These are phyloP conservation scores for Diaporthe sp. DNA, from an alignment of 2,329 filamentous ascomycete genomes.

Conservation along the genomic window DNA sequence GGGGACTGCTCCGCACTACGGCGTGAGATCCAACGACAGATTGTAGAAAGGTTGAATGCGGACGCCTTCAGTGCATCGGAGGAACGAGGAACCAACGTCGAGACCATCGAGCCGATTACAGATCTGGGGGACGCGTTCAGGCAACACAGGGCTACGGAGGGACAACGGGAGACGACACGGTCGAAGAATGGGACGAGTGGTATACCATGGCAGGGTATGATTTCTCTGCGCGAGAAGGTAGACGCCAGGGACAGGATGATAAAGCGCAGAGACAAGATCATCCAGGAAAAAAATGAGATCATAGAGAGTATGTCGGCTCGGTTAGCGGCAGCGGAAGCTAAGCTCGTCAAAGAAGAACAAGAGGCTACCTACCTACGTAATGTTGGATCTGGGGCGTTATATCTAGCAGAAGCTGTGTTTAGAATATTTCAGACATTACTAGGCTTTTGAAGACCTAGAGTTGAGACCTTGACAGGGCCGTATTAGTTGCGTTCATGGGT, in stretches of 20 bases:
- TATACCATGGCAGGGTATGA: neutral
- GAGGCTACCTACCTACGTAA: too few relatives aligned
- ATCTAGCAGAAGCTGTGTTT: too few relatives aligned
- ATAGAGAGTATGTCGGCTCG: neutral
- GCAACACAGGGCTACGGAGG: neutral
- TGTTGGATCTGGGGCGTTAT: too few relatives aligned
- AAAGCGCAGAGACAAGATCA: neutral
- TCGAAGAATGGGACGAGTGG: too few relatives aligned
- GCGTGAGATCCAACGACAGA: neutral
- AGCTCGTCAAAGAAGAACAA: neutral
- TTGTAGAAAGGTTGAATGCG: neutral
- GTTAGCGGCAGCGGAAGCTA: neutral
- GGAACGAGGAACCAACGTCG: neutral
- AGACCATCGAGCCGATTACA: neutral
- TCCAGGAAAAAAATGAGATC: neutral
- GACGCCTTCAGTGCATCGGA: too few relatives aligned
- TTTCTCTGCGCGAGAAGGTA: neutral
- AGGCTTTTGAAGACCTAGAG: too few relatives aligned
- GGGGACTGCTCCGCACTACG: neutral
- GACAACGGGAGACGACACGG: neutral
- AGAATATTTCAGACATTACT: too few relatives aligned
- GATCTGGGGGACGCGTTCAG: neutral
- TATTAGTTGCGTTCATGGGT: too few relatives aligned
- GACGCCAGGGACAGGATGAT: too few relatives aligned
- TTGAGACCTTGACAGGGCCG: too few relatives aligned